These are phyloP conservation scores for Acanthamoeba castellanii DNA, from an alignment of 208 protist genomes.

Conservation along the genomic window DNA sequence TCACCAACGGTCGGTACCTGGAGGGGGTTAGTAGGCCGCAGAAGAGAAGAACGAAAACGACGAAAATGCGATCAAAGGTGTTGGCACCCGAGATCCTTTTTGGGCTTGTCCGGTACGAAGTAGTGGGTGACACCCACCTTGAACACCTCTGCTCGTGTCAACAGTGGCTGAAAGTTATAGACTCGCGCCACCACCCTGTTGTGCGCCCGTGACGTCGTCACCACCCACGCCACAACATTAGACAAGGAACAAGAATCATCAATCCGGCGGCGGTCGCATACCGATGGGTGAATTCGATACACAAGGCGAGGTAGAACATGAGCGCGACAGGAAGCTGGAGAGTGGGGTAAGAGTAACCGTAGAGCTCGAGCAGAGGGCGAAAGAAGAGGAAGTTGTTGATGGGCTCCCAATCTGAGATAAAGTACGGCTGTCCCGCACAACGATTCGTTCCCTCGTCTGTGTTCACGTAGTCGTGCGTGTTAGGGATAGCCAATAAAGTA, in stretches of 20 bases:
- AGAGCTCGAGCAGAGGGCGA: conserved; percentile 68
- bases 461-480: background rate
- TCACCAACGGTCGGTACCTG: background rate
- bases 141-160: conserved; percentile 80
- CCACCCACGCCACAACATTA: background rate
- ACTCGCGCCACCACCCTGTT: conserved; percentile 54
- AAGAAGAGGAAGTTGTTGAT: conserved; percentile 84
- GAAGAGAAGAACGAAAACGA: background rate
- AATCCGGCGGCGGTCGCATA: background rate
- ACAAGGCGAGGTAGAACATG: conserved; percentile 76
- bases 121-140: conserved; percentile 83
- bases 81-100: conserved; percentile 66
- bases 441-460: background rate
- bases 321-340: conserved; percentile 57
- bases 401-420: conserved; percentile 78
- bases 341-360: conserved; percentile 64
- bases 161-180: conserved; percentile 82
- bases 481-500: too few relatives aligned
- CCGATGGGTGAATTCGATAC: conserved; percentile 74
- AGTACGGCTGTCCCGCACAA: conserved; percentile 75
- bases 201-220: background rate
- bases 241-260: background rate
- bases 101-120: conserved; percentile 75
- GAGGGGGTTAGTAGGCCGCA: background rate
- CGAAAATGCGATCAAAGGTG: background rate